Evolutionary conservation across 192 early-diverging fungal species (phyloP).

Genomic region (Physocladia obscura): DNA sequence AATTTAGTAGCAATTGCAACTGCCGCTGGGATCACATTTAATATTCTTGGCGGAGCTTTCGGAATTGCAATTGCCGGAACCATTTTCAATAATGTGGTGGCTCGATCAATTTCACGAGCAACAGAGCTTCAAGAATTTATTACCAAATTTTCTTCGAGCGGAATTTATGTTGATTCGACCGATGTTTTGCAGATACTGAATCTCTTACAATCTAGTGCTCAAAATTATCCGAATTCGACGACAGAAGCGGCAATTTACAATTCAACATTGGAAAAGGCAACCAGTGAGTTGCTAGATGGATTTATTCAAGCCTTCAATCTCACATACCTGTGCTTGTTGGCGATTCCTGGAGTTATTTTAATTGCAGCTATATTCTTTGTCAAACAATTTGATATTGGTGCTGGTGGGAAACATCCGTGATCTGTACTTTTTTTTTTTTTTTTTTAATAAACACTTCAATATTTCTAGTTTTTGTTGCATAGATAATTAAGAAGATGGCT

Average conservation of each 20-base stretch:
- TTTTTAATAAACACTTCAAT: no score
- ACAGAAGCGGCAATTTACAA: conserved; percentile 4
- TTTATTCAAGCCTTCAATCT: conserved; percentile 25
- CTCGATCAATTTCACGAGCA: conserved; percentile 35
- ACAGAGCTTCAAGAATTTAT: not conserved
- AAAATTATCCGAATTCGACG: conserved; percentile 9
- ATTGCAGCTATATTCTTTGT: conserved; percentile 36
- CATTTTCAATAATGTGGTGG: conserved; percentile 24
- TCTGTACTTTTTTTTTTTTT: no score
- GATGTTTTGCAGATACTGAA: not conserved
- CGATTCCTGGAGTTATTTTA: conserved; percentile 41
- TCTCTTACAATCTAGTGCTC: not conserved
- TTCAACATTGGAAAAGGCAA: conserved; percentile 11
- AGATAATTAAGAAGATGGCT: no score
- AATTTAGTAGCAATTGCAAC: conserved; percentile 74
- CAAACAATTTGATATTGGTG: conserved; percentile 36
- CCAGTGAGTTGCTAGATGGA: conserved; percentile 18
- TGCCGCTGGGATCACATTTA: conserved; percentile 63
- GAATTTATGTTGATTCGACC: not conserved
- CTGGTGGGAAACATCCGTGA: no score
- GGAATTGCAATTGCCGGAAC: conserved; percentile 23
- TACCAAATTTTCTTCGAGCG: not conserved
- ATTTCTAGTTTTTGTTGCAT: no score
- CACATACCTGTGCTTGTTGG: conserved; percentile 28
- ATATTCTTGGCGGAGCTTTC: conserved; percentile 46